A percentile compares a stretch with the other conserved stretches of the same genome.
phyloP scores from a whole-genome alignment of 768 basidiomycete species.

The Pilatotrama ljubarskyi region DNA sequence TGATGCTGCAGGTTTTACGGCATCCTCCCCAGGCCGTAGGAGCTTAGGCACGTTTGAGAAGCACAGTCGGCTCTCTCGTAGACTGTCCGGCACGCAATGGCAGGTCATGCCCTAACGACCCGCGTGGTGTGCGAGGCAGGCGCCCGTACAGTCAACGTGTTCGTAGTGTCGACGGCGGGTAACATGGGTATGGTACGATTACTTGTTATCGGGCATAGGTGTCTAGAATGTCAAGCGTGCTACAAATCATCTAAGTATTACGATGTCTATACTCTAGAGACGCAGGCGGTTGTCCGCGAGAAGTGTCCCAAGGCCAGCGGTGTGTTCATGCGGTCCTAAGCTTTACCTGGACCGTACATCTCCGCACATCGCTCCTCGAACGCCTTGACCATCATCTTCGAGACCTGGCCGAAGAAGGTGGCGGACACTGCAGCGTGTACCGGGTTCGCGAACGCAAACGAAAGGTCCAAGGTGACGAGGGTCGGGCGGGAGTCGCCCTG shows the following conservation, averaged over 20 bases:
- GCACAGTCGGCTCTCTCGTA: neutral
- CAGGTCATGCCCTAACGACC: no score
- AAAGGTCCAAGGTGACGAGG: slow-evolving; percentile 79
- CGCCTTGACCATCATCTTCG: slow-evolving; percentile 85
- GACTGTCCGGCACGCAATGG: no score
- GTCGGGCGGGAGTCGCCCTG: slow-evolving; percentile 51
- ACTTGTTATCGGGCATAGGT: no score
- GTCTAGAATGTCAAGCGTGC: no score
- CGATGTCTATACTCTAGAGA: no score
- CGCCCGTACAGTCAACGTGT: no score
- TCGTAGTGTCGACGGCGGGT: no score
- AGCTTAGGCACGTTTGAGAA: neutral
- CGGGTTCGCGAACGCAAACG: slow-evolving; percentile 86
- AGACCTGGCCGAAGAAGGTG: slow-evolving; percentile 84
- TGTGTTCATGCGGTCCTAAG: neutral
- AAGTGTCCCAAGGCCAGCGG: no score
- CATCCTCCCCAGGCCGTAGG: neutral
- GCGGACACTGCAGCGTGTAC: slow-evolving; percentile 81
- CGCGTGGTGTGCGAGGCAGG: no score
- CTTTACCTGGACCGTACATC: slow-evolving; percentile 59
- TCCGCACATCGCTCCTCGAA: slow-evolving; percentile 83
- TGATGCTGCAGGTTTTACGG: neutral
- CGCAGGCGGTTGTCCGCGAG: no score
- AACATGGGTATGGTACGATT: no score
- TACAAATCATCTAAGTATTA: no score